Conservation (phyloP, 805 yeast species). For the Zygosaccharomyces pseudorouxii region DNA sequence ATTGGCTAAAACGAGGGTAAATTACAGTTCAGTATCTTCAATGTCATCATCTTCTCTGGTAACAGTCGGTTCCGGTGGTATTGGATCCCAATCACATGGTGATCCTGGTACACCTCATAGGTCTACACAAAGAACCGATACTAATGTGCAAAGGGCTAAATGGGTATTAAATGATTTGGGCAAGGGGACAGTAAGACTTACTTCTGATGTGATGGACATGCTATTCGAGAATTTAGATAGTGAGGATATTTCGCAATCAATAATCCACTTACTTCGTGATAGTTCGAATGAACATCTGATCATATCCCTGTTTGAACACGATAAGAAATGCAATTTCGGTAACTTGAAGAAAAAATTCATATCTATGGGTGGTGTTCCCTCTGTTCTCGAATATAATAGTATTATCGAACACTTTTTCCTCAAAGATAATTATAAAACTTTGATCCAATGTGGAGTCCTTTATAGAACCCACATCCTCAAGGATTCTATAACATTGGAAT, state of each 20-base stretch:
- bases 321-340: conserved; percentile 19
- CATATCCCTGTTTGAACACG: conserved; percentile 21
- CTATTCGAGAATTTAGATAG: conserved; percentile 14
- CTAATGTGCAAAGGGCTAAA: not conserved
- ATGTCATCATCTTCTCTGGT: conserved; percentile 2
- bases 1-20: conserved; percentile 3
- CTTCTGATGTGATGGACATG: conserved; percentile 3
- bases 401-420: conserved; percentile 17
- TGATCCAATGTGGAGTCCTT: conserved; percentile 30
- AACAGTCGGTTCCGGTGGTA: not conserved
- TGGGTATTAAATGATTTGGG: not conserved
- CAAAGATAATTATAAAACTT: conserved; percentile 10
- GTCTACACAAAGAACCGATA: not conserved
- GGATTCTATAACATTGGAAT: conserved; percentile 19
- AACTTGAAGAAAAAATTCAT: conserved; percentile 21
- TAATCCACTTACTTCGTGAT: conserved; percentile 3
- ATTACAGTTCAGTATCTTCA: conserved; percentile 2
- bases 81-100: not conserved
- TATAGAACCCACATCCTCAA: conserved; percentile 14
- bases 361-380: conserved; percentile 27
- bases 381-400: conserved; percentile 12
- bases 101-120: not conserved
- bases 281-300: conserved; percentile 6
- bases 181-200: not conserved
- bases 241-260: conserved; percentile 15